A percentile compares a stretch with the other conserved stretches of the same genome.
Evolutionary conservation across 306 rosid species (phyloP).

Genomic region (Acacia confusa): DNA sequence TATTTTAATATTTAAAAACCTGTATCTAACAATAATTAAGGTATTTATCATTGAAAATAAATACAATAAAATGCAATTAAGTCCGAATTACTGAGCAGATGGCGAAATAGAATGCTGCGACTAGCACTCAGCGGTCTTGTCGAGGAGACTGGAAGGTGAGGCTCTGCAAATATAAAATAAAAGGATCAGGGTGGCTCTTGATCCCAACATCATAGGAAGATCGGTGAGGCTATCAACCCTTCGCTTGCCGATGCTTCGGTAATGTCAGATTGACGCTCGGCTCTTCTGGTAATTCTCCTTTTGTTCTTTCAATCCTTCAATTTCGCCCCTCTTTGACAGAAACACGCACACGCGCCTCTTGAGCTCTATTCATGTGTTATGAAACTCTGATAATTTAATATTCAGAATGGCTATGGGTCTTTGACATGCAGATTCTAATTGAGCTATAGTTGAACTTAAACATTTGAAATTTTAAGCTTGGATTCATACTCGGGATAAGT

Average conservation of each 20-base stretch:
- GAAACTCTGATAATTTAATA: neutral
- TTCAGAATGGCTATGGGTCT: neutral
- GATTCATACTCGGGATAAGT: neutral
- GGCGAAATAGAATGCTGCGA: neutral
- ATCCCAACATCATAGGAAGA: neutral
- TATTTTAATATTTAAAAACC: no score
- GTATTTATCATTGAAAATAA: neutral
- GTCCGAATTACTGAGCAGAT: neutral
- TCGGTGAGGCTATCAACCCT: neutral
- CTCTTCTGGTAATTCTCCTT: neutral
- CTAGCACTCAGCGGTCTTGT: neutral
- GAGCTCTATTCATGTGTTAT: neutral
- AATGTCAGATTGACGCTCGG: neutral
- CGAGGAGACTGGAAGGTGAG: constrained; percentile 11
- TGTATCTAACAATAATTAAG: neutral
- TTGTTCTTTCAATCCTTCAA: neutral
- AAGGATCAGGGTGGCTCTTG: neutral
- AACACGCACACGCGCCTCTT: neutral
- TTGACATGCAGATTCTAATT: neutral
- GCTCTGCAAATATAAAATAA: neutral
- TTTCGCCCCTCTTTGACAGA: neutral
- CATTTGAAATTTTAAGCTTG: neutral
- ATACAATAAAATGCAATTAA: neutral
- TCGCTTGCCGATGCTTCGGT: neutral
- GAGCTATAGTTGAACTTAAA: neutral